Conservation (phyloP, 148 eudicot genomes). For the Camellia lanceoleosa region DNA sequence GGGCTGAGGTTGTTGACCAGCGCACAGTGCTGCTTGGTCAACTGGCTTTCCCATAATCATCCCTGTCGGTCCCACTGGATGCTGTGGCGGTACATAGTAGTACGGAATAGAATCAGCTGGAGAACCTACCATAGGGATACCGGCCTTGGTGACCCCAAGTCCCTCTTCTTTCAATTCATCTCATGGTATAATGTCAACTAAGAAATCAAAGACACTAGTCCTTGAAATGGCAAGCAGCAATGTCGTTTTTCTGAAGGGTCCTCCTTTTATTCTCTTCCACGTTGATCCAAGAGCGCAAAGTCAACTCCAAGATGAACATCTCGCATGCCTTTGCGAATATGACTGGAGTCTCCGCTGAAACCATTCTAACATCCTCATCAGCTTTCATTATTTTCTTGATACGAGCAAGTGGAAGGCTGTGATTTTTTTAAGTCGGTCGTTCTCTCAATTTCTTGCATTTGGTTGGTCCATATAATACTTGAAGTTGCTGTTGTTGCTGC, state of each 20-base stretch:
- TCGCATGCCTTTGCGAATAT: conserved; percentile 44
- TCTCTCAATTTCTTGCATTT: conserved; percentile 45
- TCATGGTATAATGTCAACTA: conserved; percentile 40
- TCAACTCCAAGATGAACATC: conserved; percentile 37
- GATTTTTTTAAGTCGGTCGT: conserved; percentile 41
- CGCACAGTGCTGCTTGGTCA: conserved; percentile 20
- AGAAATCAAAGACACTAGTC: conserved; percentile 41
- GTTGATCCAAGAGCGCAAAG: conserved; percentile 37
- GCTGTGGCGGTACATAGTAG: conserved; percentile 30
- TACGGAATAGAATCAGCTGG: conserved; percentile 34
- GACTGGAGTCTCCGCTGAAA: conserved; percentile 48
- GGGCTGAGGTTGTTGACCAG: conserved; percentile 24
- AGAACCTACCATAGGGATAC: conserved; percentile 28
- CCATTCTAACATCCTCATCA: conserved; percentile 47
- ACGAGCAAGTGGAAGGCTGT: conserved; percentile 40
- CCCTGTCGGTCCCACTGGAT: background rate
- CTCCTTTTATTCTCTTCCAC: conserved; percentile 45
- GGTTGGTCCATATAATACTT: conserved; percentile 38
- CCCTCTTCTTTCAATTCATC: conserved; percentile 41
- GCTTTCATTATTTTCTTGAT: conserved; percentile 54
- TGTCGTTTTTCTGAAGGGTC: conserved; percentile 41
- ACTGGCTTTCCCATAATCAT: conserved; percentile 22
- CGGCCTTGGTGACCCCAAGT: conserved; percentile 33
- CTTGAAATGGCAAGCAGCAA: conserved; percentile 44
- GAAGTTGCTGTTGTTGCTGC: conserved; percentile 47